phyloP scores from a whole-genome alignment of 2,329 filamentous ascomycete genomes.

The Talaromyces funiculosus region DNA sequence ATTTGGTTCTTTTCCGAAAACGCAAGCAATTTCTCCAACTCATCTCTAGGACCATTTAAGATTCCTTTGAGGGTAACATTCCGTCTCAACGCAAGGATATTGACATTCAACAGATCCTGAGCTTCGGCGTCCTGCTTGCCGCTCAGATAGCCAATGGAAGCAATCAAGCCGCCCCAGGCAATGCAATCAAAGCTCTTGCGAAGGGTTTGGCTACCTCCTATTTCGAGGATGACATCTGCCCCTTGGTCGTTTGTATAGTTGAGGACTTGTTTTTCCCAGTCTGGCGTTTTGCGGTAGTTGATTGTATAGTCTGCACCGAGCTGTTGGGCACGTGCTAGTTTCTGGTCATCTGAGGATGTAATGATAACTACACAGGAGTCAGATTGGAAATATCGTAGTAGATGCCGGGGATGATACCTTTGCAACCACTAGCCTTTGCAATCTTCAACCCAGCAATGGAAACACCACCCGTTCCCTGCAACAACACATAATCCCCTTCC shows the following conservation, averaged over 20 bases:
- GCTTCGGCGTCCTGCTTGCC: slow-evolving; percentile 49
- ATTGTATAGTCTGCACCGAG: slow-evolving; percentile 47
- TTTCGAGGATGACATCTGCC: slow-evolving; percentile 49
- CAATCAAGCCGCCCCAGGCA: slow-evolving; percentile 43
- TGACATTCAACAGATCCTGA: slow-evolving; percentile 54
- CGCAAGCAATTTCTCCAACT: slow-evolving; percentile 37
- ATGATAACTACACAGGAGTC: slow-evolving; percentile 37
- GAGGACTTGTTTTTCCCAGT: slow-evolving; percentile 45
- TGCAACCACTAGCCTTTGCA: slow-evolving; percentile 45
- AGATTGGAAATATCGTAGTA: neutral
- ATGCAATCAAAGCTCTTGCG: slow-evolving; percentile 45
- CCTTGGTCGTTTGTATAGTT: slow-evolving; percentile 42
- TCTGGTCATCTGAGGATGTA: slow-evolving; percentile 48
- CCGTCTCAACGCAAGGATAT: slow-evolving; percentile 49
- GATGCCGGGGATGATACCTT: slow-evolving; percentile 19
- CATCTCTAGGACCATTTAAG: slow-evolving; percentile 57
- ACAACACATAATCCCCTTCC: slow-evolving; percentile 45
- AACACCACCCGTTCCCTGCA: slow-evolving; percentile 50
- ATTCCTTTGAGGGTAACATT: slow-evolving; percentile 55
- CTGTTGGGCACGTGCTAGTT: slow-evolving; percentile 45
- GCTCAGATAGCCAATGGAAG: slow-evolving; percentile 44
- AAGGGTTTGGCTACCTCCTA: slow-evolving; percentile 47
- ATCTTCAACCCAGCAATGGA: slow-evolving; percentile 42
- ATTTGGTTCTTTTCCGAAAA: slow-evolving; percentile 32
- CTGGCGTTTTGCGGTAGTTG: slow-evolving; percentile 45